Base-by-base conservation (phyloP, 306 rosid genomes). In the Prunus mongolica region DNA sequence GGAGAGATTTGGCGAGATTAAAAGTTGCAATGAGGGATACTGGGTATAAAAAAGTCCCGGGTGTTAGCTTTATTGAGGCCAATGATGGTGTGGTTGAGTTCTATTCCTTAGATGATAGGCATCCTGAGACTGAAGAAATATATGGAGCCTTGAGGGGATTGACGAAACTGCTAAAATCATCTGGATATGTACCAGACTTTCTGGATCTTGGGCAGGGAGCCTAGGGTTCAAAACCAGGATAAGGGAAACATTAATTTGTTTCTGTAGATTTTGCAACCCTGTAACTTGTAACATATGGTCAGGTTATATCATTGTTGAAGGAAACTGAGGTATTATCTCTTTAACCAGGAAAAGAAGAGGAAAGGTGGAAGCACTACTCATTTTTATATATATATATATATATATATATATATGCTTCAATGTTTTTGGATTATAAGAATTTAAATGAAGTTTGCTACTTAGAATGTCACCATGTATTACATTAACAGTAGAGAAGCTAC, bases 21-120 rank as follows among this genome's bases (percentile, higher is more conserved):
- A 93, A 93, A 84, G 81, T 86, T 54, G 89, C 92, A 8, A 81
- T 85, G 80, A 85, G 96, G 73, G 96, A 91, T 67, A 93, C 96
- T 0, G 88, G 88, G 61, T 63, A 66, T 24, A 82, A 52, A 72
- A 87, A 87, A 57, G 19, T 84, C 71, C 88, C 90, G 0, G 86
- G 86, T 12, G 72, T 85, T 71, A 87, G 87, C 82, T 63, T 85
- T 71, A 82, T 87, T 24, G 90, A 87, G 72, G 84, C 78, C 20
- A 64, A 79, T 56, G 79, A 75, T 66, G 58, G 58, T 60, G 81
- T 84, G 2, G 71, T 62, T 50, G 86, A 87, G 67, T 82, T 80
- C n/a, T 80, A 76, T 78, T 84, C 82, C 45, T 67, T 82, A 19
- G 87, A 84, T 41, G 88, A 82, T 65, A 84, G 82, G 57, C 88